Base-by-base conservation (phyloP, 352 stramenopile species). In the Pythium brachiatum region DNA sequence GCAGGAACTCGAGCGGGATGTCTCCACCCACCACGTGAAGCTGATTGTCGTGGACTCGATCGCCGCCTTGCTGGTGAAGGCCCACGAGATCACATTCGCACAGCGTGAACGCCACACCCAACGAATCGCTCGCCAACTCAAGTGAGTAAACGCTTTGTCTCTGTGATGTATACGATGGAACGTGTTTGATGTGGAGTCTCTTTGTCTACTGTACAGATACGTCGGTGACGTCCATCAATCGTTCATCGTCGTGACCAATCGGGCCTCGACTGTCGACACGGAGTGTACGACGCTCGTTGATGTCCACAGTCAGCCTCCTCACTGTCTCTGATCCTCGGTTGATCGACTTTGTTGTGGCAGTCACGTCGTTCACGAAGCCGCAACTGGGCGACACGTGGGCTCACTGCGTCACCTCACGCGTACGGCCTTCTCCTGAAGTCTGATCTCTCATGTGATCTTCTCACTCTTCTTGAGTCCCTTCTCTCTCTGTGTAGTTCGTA, bases 1-100 rank as follows among this genome's bases (percentile, higher is more conserved):
- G 9, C 86, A 86, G 44, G 69, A 75, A 20, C 55, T 90, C n/a
- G 69, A 89, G 53, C 58, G 68, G 18, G 68, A 53, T 20, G 77
- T 92, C 58, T 48, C 72, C n/a, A 60, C 59, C 16, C 60, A 79
- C 29, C 65, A 76, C 23, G 69, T 81, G 15, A 88, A 90, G 51
- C 74, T 92, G 48, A 21, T 94, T 2, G 69, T 94, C 32, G 66
- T 93, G 52, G 86, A 94, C 70, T 93, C 83, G n/a, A 56, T 90
- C 1, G 74, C 81, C 9, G 74, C 80, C 26, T 59, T 90, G 7
- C 79, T 89, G 25, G 44, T 80, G 4, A 87, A 92, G 66, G 55
- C 58, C 39, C 48, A 64, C 15, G 59, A 71, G 29, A 51, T 70
- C 38, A 63, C 68, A 2, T 55, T 72, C 31, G 38, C 63, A 1